Evolutionary conservation across 441 rosid genomes (phyloP).

Genomic region (Syzygium malaccense): DNA sequence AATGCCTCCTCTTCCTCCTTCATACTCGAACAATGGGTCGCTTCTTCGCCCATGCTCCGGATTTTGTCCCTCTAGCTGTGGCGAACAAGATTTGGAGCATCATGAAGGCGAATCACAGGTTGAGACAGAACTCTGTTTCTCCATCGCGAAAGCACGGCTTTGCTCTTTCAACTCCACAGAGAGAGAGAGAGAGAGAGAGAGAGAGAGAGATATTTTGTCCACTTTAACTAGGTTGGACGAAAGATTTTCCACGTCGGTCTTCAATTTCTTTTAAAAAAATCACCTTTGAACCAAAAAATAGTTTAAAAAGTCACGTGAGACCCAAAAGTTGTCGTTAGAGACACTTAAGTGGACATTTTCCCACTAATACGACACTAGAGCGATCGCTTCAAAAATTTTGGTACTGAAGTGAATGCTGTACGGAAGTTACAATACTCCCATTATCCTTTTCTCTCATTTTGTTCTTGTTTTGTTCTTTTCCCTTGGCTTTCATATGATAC

Average conservation of each 20-base stretch:
- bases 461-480: not conserved
- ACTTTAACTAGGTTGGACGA: not conserved
- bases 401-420: rapidly evolving
- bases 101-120: not conserved
- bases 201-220: not conserved
- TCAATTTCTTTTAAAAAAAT: not conserved
- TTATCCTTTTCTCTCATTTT: no score
- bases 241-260: not conserved
- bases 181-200: not conserved
- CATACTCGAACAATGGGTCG: no score
- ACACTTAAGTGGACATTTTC: not conserved
- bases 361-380: rapidly evolving
- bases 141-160: not conserved
- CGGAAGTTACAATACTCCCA: rapidly evolving
- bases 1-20: no score
- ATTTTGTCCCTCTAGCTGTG: not conserved
- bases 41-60: no score
- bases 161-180: not conserved
- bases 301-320: not conserved
- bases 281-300: not conserved
- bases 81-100: not conserved
- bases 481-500: not conserved
- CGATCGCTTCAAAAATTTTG: rapidly evolving
- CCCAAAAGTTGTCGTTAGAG: rapidly evolving
- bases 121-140: not conserved